Evolutionary conservation across 2,329 filamentous ascomycete genomes (phyloP).

Genomic region (Calycina marina): DNA sequence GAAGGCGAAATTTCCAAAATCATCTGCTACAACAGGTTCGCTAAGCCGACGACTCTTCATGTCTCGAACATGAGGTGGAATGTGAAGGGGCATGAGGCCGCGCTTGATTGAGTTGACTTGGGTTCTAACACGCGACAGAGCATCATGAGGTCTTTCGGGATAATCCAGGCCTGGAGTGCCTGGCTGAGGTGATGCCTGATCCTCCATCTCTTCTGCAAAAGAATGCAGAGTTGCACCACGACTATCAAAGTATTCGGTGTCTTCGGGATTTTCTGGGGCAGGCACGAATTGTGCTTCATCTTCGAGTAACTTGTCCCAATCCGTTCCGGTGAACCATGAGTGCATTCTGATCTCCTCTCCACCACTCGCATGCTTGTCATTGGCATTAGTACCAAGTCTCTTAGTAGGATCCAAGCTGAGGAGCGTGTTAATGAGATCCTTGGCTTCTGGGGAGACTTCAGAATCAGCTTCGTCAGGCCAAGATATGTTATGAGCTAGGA

Average conservation of each 20-base stretch:
- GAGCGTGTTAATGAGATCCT: constrained; percentile 85
- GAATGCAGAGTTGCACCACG: constrained; percentile 83
- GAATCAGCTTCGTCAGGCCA: constrained; percentile 80
- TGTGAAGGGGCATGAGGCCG: constrained; percentile 86
- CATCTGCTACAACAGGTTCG: constrained; percentile 76
- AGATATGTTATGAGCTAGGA: constrained; percentile 73
- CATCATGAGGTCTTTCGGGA: constrained; percentile 83
- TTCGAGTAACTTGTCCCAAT: constrained; percentile 83
- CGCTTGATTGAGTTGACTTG: constrained; percentile 75
- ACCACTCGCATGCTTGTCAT: constrained; percentile 69
- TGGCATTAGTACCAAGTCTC: constrained; percentile 71
- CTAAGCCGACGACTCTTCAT: constrained; percentile 75
- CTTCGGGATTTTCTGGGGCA: constrained; percentile 81
- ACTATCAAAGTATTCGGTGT: constrained; percentile 94
- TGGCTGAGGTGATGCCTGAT: constrained; percentile 63
- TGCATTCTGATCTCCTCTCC: constrained; percentile 86
- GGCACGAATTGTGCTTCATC: constrained; percentile 95
- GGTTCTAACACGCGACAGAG: constrained; percentile 73
- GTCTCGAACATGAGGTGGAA: constrained; percentile 90
- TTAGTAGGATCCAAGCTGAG: constrained; percentile 73
- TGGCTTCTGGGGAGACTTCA: constrained; percentile 71
- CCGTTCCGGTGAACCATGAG: constrained; percentile 73
- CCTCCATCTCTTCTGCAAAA: constrained; percentile 89
- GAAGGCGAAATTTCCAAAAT: constrained; percentile 93
- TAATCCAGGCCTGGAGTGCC: constrained; percentile 61